Conservation (phyloP, 2,329 filamentous ascomycete genomes). For the Lachnellula arida region DNA sequence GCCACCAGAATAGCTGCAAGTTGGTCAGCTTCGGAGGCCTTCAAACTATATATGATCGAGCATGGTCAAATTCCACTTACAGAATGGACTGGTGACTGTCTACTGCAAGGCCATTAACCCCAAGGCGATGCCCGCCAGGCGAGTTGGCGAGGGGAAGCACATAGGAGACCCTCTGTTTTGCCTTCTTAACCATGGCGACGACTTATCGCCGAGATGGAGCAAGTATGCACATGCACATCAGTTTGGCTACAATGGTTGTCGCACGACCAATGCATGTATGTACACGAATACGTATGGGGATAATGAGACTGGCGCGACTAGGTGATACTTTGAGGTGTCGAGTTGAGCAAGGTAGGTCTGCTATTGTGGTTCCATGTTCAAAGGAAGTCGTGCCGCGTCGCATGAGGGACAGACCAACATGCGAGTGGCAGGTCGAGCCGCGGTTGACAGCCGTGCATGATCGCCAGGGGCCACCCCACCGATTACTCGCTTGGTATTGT, state of each 20-base stretch:
- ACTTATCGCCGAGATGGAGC: slow-evolving; percentile 3
- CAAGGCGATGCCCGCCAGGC: slow-evolving; percentile 81
- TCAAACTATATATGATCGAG: background rate
- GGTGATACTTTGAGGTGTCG: background rate
- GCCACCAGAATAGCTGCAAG: slow-evolving; percentile 81
- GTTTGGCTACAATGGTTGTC: background rate
- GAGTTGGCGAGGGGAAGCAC: slow-evolving; percentile 70
- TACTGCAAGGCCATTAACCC: slow-evolving; percentile 90
- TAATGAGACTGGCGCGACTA: background rate
- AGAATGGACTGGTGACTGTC: slow-evolving; percentile 79
- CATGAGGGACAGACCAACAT: too few relatives aligned
- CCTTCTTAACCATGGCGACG: slow-evolving; percentile 48
- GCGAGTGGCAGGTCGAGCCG: too few relatives aligned
- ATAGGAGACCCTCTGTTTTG: slow-evolving; percentile 66
- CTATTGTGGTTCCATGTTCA: too few relatives aligned
- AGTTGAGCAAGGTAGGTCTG: too few relatives aligned
- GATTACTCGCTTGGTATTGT: too few relatives aligned
- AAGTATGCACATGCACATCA: slow-evolving; percentile 3
- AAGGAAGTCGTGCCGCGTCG: too few relatives aligned
- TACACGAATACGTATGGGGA: background rate
- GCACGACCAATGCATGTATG: background rate
- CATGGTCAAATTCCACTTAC: slow-evolving; percentile 43
- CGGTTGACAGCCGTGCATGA: too few relatives aligned
- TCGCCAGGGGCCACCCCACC: too few relatives aligned
- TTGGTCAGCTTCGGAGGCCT: slow-evolving; percentile 9